Base-by-base conservation (phyloP, 768 basidiomycete genomes). In the Lactarius deliciosus region DNA sequence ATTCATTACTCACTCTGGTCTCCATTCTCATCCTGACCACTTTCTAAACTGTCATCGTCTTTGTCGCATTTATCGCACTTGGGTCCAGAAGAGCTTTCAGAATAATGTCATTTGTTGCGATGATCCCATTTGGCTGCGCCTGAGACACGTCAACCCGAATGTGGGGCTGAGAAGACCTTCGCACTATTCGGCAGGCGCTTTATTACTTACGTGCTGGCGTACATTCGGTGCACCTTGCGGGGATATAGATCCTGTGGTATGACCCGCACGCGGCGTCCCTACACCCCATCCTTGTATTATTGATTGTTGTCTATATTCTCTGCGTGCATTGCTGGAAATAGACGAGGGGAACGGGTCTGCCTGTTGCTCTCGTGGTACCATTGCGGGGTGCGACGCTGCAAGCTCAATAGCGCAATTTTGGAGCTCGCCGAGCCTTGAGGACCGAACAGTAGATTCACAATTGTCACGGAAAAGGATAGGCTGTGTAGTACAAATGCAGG, bases 41-140 rank as follows among this genome's bases (percentile, higher is more conserved):
- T 15, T 45, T 56, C 38, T 59, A 59, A 34, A 36, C 53, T 22
- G 28, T 30, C 41, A 55, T 43, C 38, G 63, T 64, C 62, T 60
- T 60, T 67, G 66, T 58, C 32, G 6, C 57, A 64, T 67, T 67
- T 60, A 64, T 13, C 41, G 34, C 54, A 55, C 25, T 60, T 59
- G 16, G 18, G 54, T 8, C 15, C 13, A 30, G 28, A 54, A 28
- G 53, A 30, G 28, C 28, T 13, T 54, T 54, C 25, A 54, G 43
- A n/a, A n/a, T 45, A 45, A 45, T 45, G 10, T 45, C n/a, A 45
- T 45, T 45, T 45, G 43, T 45, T 45, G 43, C 43, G 9, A 3
- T n/a, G 20, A 45, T n/a, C 16, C 16, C 28, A 28, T 54, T 30
- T 25, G 28, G 15, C 53, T 54, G 50, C 7, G 7, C 16, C 53